Percentiles rank a stretch among this genome's conserved stretches.
phyloP scores from a whole-genome alignment of 2,329 filamentous ascomycete species.

The Colletotrichum noveboracense region DNA sequence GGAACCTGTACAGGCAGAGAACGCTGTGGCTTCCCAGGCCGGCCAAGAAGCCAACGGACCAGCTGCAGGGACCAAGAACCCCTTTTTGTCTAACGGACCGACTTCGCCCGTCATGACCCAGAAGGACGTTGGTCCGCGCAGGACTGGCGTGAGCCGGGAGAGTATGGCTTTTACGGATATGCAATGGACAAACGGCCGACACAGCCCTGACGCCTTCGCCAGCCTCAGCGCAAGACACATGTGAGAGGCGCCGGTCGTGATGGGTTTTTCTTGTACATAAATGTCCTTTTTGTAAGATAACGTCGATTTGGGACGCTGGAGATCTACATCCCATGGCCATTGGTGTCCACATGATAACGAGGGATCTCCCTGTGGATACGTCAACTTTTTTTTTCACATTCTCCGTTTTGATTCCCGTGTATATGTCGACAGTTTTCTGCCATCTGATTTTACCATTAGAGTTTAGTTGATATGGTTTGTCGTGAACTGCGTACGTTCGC shows the following conservation, averaged over 20 bases:
- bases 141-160: conserved; percentile 66
- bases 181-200: conserved; percentile 71
- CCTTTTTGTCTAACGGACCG: conserved; percentile 51
- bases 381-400: neutral
- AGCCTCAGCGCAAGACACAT: conserved; percentile 70
- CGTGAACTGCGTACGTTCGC: neutral
- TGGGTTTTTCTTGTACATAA: conserved; percentile 7
- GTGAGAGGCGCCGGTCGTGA: conserved; percentile 7
- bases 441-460: neutral
- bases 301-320: neutral
- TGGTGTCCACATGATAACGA: neutral
- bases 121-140: conserved; percentile 21
- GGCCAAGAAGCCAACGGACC: conserved; percentile 13
- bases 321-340: neutral
- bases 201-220: conserved; percentile 82
- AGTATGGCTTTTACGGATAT: conserved; percentile 71
- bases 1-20: conserved; percentile 1
- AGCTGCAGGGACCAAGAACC: conserved; percentile 58
- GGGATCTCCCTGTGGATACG: neutral
- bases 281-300: conserved; percentile 4
- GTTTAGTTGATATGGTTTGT: neutral
- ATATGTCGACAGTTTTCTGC: neutral
- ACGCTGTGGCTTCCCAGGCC: conserved; percentile 19
- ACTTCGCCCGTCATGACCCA: conserved; percentile 20
- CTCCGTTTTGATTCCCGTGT: neutral